Evolutionary conservation across 1,284 basidiomycete genomes (phyloP).

Genomic region (Apiotrichum laibachii): DNA sequence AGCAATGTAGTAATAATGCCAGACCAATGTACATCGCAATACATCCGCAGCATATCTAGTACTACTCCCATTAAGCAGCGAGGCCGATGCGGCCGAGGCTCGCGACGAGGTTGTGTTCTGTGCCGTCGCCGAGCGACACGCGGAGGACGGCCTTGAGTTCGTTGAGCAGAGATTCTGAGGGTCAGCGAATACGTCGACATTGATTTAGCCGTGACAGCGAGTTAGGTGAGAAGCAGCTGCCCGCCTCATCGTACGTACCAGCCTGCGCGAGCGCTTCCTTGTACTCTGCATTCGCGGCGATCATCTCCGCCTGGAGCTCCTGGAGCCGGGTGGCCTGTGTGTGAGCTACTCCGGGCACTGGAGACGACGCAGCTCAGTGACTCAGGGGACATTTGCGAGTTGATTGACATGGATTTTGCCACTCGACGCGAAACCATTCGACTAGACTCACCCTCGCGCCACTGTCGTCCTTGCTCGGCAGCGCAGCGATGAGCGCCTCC

Average conservation of each 20-base stretch:
- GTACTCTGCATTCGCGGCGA: slow-evolving; percentile 44
- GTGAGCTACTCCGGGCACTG: not conserved
- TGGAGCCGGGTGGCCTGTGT: slow-evolving; percentile 35
- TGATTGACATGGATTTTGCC: too few species aligned
- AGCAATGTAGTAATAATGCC: too few species aligned
- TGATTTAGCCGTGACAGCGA: not conserved
- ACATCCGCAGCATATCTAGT: too few species aligned
- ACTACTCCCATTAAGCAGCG: not conserved
- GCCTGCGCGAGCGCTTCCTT: slow-evolving; percentile 41
- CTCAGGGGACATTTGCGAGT: too few species aligned
- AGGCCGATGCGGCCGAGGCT: not conserved
- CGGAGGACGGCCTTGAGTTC: slow-evolving; percentile 41
- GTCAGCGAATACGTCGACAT: not conserved
- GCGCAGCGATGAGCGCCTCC: slow-evolving; percentile 39
- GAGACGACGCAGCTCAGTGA: too few species aligned
- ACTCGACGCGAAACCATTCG: too few species aligned
- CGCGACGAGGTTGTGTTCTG: slow-evolving; percentile 18
- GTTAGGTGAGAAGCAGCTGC: too few species aligned
- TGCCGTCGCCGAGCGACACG: slow-evolving; percentile 31
- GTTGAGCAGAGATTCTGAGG: slow-evolving; percentile 34
- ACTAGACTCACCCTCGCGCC: slow-evolving; percentile 31
- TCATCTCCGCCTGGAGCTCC: slow-evolving; percentile 44
- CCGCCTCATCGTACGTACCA: slow-evolving; percentile 27
- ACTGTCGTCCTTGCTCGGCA: slow-evolving; percentile 45
- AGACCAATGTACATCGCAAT: too few species aligned